Base-by-base conservation (phyloP, 176 grass and related monocot genomes). In the Aegilops longissima region DNA sequence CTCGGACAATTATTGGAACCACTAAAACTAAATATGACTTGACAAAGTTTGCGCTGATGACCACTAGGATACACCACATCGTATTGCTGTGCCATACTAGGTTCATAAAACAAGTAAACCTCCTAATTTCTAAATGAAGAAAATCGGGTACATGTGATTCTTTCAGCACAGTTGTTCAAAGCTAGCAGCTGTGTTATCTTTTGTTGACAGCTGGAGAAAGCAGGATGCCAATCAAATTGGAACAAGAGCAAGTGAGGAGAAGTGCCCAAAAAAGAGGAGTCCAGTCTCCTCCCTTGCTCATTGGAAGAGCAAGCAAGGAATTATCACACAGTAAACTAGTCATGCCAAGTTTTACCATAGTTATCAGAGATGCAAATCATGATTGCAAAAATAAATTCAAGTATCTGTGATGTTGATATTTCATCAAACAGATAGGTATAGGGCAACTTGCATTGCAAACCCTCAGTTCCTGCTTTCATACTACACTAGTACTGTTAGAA, bases 81-180 rank as follows among this genome's bases (percentile, higher is more conserved):
- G 14, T 8, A 65, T 66, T 80, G 14, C 12, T 39, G 56, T 59
- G 20, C 56, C 56, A 59, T 59, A 59, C 56, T 59, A 59, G 20
- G 56, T 59, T 59, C 20, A 21, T 59, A 59, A 21, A 59, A 59
- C 56, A 59, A 59, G 56, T 59, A 59, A 24, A 66, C 3, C 24
- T 4, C 16, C 61, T 40, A 21, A 80, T 47, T 66, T 66, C 38
- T 29, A 69, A 49, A 52, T 25, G 6, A 31, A 69, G 64, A 14
- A 80, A 82, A 68, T 69, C 11, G 35, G 42, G 64, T 10, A 69
- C 44, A 82, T 52, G 64, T 81, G 39, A 14, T 42, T n/a, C 61
- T 17, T 45, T 30, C 38, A 47, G 38, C 13, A 40, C 44, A 18
- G 2, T 66, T 17, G 3, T 63, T 80, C 58, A 80, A 23, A 67